Base-by-base conservation (phyloP, 2,329 filamentous ascomycete species). In the Fulvia fulva region DNA sequence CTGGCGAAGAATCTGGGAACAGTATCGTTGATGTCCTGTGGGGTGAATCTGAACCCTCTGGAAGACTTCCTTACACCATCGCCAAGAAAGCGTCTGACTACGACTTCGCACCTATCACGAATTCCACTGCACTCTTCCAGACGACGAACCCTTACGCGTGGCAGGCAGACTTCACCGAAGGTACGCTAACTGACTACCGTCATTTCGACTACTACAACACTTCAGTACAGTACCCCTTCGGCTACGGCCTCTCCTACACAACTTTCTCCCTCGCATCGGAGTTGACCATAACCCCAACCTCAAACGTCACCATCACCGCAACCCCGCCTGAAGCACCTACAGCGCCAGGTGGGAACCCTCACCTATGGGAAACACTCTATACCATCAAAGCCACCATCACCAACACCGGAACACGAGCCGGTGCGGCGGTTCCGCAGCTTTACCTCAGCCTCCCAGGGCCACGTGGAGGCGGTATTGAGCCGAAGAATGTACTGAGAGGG, bases 361-460 rank as follows among this genome's bases (percentile, higher is more conserved):
- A 81, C 0, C 79, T 92, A 0, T 92, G 85, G 79, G 81, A 88
- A 32, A 72, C 78, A 0, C 78, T 86, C 0, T 87, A 82, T 63
- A 72, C 73, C 23, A 73, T 89, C 16, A 76, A 78, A 1, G 80
- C 83, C 5, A 79, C 74, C 0, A 75, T 93, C 1, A 80, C 75
- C 4, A 94, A 94, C 68, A 81, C 79, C 0, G 89, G 89, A 1
- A 65, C 68, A 60, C 71, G 75, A 1, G 81, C 80, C 25, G 63
- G 61, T 32, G 79, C 79, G 37, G 81, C 81, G 11, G 81, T 86
- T 2, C 78, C 79, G 1, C 83, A 86, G 65, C 68, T 85, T 4
- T 83, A 83, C 63, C 72, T 72, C 14, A 47, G 58, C 44, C 64
- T 71, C 5, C 70, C 69, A 2, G 59, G 61, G 26, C 89, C 62